These are phyloP conservation scores for Schizophyllum amplum DNA, from an alignment of 1,284 basidiomycete genomes.

Conservation along the genomic window DNA sequence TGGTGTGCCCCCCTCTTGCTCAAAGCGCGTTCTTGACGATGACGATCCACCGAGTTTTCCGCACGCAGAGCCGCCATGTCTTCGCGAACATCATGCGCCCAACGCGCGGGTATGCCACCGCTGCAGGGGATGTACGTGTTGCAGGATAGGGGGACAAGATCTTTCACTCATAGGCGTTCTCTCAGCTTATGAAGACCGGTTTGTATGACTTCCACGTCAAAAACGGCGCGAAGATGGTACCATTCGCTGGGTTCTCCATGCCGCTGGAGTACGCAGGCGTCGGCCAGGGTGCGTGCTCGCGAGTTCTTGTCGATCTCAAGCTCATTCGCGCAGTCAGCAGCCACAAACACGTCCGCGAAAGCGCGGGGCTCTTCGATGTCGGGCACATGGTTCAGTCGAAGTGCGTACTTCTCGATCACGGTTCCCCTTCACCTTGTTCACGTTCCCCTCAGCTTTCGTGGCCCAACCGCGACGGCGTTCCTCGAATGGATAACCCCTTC, in stretches of 20 bases:
- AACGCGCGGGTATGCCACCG: too few species aligned
- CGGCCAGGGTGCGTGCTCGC: conserved; percentile 59
- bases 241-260: conserved; percentile 95
- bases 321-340: conserved; percentile 86
- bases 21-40: too few species aligned
- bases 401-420: conserved; percentile 27
- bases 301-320: too few species aligned
- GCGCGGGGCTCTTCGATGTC: conserved; percentile 92
- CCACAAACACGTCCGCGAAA: conserved; percentile 83
- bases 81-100: too few species aligned
- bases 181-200: conserved; percentile 58
- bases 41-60: too few species aligned
- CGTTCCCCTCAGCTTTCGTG: conserved; percentile 51
- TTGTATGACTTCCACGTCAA: conserved; percentile 88
- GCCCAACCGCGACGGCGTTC: conserved; percentile 68
- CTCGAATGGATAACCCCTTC: conserved; percentile 83
- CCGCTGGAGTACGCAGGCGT: conserved; percentile 81
- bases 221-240: conserved; percentile 91
- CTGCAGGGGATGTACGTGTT: too few species aligned
- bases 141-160: too few species aligned
- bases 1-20: too few species aligned
- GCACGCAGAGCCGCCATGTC: too few species aligned
- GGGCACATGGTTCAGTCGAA: conserved; percentile 95
- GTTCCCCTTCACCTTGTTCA: conserved; percentile 3
- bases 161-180: too few species aligned